Conservation (phyloP, 2,329 filamentous ascomycete genomes). For the Penicillium sp. region DNA sequence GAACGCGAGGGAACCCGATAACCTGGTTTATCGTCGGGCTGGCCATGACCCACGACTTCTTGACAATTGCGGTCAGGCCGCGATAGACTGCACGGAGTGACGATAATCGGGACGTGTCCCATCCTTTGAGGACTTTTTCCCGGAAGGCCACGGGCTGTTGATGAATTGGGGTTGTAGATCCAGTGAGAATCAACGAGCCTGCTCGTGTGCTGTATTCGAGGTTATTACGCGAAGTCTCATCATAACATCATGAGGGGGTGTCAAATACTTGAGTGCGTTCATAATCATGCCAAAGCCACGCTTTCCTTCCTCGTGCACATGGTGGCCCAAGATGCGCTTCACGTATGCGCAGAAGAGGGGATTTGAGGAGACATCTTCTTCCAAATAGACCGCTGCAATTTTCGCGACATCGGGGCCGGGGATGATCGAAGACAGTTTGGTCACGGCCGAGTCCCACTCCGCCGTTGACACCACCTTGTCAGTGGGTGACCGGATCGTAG, state of each 20-base stretch:
- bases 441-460: slow-evolving; percentile 47
- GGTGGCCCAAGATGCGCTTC: slow-evolving; percentile 52
- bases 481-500: slow-evolving; percentile 36
- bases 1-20: slow-evolving; percentile 59
- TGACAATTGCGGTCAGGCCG: slow-evolving; percentile 54
- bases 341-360: slow-evolving; percentile 56
- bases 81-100: slow-evolving; percentile 56
- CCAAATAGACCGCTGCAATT: slow-evolving; percentile 51
- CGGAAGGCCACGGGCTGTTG: slow-evolving; percentile 59
- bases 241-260: too few species aligned
- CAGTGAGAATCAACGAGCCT: slow-evolving; percentile 61
- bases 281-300: slow-evolving; percentile 58
- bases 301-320: slow-evolving; percentile 53
- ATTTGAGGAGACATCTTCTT: slow-evolving; percentile 52
- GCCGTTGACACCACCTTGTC: slow-evolving; percentile 46
- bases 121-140: slow-evolving; percentile 56
- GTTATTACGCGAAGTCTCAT: slow-evolving; percentile 4
- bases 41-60: slow-evolving; percentile 57
- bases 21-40: slow-evolving; percentile 56
- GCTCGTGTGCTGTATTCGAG: slow-evolving; percentile 51
- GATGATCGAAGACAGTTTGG: slow-evolving; percentile 32
- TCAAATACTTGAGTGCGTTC: slow-evolving; percentile 56
- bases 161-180: slow-evolving; percentile 58
- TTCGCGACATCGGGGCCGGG: slow-evolving; percentile 39
- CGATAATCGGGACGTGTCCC: slow-evolving; percentile 58